phyloP scores from a whole-genome alignment of 176 grass and related monocot species.

The Coix lacrymajobi region DNA sequence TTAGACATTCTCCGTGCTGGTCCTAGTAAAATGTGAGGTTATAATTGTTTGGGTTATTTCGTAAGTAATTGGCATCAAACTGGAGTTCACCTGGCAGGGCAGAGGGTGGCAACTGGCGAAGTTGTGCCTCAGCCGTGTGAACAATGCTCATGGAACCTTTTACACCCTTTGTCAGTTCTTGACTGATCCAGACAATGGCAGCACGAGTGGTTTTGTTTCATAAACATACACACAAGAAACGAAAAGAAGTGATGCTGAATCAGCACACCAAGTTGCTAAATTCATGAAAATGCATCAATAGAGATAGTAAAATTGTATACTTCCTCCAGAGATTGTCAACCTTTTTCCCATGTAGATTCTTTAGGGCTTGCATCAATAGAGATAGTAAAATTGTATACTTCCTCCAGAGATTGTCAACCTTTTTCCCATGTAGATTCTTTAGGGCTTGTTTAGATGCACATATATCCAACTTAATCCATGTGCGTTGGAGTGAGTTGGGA shows the following conservation, averaged over 20 bases:
- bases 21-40: constrained; percentile 39
- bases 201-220: constrained; percentile 3
- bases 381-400: not conserved
- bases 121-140: constrained; percentile 51
- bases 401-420: not conserved
- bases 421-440: not conserved
- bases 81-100: constrained; percentile 33
- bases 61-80: not conserved
- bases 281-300: not conserved
- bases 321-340: not conserved
- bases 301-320: not conserved
- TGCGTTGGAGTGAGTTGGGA: too few species aligned
- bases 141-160: constrained; percentile 50
- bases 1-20: constrained; percentile 18
- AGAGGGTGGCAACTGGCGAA: constrained; percentile 29
- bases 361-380: too few species aligned
- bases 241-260: not conserved
- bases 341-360: not conserved
- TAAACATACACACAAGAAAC: not conserved
- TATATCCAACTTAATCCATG: too few species aligned
- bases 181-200: constrained; percentile 36
- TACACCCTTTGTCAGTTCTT: constrained; percentile 57
- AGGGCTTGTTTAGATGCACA: too few species aligned
- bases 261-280: not conserved
- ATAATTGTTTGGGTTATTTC: not conserved